Evolutionary conservation across 768 basidiomycete species (phyloP), one percentile per base, ranked within the genome.

Genomic region (Cubamyces sp.): DNA sequence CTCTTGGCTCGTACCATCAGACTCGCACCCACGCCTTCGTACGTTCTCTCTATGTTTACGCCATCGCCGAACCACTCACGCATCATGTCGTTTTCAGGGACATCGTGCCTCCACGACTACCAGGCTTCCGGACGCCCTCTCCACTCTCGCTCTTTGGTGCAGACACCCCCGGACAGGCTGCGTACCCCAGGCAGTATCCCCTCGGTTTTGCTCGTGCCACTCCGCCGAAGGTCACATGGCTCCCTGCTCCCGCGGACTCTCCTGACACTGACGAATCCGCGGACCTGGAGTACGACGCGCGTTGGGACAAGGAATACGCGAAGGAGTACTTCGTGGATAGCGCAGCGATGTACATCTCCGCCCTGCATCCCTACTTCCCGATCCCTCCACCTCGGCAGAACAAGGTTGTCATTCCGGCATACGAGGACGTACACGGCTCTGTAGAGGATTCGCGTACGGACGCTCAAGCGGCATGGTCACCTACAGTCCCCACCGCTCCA

Each of bases 201-300:
- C 49, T 26, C 21, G 37, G 39, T 16, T 60, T 60, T 34, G 59
- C 59, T 5, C 50, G 43, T 19, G 42, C 50, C 11, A 47, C 50
- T 15, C 51, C 59, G 1, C 43, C 59, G 43, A 60, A 60, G 25
- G 25, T 60, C 21, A 14, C 18, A 21, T 60, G 59, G 59, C 50
- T 26, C 21, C n/a, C 43, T 16, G 9, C 34, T 39, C 45, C 45
- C 12, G 12, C 5, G 14, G 19, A 23, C 18, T 14, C 5, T 14
- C 14, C 48, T 49, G 14, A 2, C 14, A 15, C 25, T 12, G 7
- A 7, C 1, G 48, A 28, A 49, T 15, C 34, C 34, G 9, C 34
- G 34, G 5, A 5, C 34, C 9, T 9, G 11, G 34, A 34, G 9
- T 1, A 34, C 11, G 5, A 11, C 34, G 34, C 6, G 34, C 5